A percentile compares a stretch with the other conserved stretches of the same genome.
These are phyloP conservation scores for Papiliotrema laurentii DNA, from an alignment of 1,284 basidiomycete genomes.

Conservation along the genomic window DNA sequence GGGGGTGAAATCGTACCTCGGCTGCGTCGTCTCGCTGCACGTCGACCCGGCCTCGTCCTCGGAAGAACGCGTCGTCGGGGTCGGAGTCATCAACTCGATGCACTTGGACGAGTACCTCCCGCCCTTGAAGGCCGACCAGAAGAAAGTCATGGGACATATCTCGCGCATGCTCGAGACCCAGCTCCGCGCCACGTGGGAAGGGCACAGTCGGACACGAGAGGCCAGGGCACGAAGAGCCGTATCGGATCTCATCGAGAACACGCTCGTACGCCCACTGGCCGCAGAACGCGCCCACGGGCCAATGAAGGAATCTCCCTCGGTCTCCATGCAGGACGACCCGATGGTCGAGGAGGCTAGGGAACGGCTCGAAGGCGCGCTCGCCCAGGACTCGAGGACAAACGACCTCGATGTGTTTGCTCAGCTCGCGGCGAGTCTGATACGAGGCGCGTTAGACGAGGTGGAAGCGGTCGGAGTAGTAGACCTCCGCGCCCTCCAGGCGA, in stretches of 20 bases:
- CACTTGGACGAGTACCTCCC: constrained; percentile 7
- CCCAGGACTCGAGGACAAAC: not conserved
- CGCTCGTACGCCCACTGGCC: constrained; percentile 7
- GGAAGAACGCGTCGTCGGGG: constrained; percentile 3
- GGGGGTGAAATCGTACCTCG: constrained; percentile 16
- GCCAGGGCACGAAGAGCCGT: constrained; percentile 14
- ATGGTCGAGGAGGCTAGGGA: not conserved
- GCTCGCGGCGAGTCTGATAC: not conserved
- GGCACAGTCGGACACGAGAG: constrained; percentile 20
- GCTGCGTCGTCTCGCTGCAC: constrained; percentile 12
- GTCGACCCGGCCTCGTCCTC: constrained; percentile 9
- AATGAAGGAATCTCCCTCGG: no score
- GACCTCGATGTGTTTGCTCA: not conserved
- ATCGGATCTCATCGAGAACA: constrained; percentile 18
- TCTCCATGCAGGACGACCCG: not conserved
- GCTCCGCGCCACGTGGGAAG: constrained; percentile 31
- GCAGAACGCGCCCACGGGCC: no score
- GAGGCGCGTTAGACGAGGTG: constrained; percentile 2
- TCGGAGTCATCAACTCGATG: constrained; percentile 19
- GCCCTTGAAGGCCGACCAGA: constrained; percentile 6
- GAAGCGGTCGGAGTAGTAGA: not conserved
- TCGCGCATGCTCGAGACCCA: constrained; percentile 25
- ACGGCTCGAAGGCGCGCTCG: no score
- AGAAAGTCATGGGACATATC: constrained; percentile 15
- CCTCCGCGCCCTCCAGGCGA: not conserved